A percentile compares a stretch with the other conserved stretches of the same genome.
Conservation (phyloP, 495 filamentous ascomycete genomes). For the Lophium mytilinum region DNA sequence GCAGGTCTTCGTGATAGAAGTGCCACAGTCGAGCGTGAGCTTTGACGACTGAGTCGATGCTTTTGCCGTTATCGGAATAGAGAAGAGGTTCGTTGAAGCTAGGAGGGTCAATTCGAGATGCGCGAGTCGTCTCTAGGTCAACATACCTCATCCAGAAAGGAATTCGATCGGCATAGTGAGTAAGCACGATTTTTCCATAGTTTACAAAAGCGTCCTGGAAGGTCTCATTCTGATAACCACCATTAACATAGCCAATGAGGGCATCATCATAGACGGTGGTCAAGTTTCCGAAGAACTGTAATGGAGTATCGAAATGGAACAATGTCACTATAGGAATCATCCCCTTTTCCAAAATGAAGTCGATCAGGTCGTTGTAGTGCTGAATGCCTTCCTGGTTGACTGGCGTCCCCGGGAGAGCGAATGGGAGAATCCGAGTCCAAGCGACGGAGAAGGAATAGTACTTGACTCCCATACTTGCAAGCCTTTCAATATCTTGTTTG, state of each 20-base stretch:
- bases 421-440: conserved; percentile 42
- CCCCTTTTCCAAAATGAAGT: conserved; percentile 35
- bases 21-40: conserved; percentile 37
- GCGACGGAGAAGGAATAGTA: conserved; percentile 43
- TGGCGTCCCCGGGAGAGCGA: conserved; percentile 36
- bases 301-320: conserved; percentile 38
- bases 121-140: neutral
- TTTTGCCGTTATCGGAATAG: conserved; percentile 30
- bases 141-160: conserved; percentile 36
- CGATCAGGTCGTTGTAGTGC: conserved; percentile 43
- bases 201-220: conserved; percentile 35
- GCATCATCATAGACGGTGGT: conserved; percentile 32
- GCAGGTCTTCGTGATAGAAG: conserved; percentile 37
- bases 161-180: conserved; percentile 38
- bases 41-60: conserved; percentile 32
- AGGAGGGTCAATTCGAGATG: neutral
- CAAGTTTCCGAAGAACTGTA: conserved; percentile 23
- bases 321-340: conserved; percentile 40
- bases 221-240: conserved; percentile 32
- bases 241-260: neutral
- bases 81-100: conserved; percentile 39
- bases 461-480: conserved; percentile 42
- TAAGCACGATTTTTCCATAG: conserved; percentile 36
- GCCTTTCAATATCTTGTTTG: conserved; percentile 43
- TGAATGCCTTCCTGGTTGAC: conserved; percentile 39